Percentiles rank a stretch among this genome's conserved stretches.
Conservation (phyloP, 1,284 basidiomycete genomes). For the Pseudozyma tsukubaensis region DNA sequence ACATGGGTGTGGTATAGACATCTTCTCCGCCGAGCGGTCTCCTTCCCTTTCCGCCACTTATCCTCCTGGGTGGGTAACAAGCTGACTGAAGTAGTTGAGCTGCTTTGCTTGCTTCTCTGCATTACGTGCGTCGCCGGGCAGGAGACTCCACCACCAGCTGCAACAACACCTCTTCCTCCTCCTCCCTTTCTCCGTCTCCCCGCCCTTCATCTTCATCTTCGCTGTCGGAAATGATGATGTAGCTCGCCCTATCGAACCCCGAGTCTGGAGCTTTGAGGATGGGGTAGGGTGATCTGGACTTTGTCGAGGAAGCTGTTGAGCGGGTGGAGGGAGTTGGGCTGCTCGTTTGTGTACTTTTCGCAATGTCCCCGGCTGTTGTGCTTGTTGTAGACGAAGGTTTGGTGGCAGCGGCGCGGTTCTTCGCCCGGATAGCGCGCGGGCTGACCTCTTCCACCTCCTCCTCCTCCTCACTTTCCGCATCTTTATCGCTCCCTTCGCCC, state of each 20-base stretch:
- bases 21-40: too few relatives aligned
- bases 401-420: neutral
- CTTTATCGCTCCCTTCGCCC: neutral
- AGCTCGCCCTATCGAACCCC: slow-evolving; percentile 13
- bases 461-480: neutral
- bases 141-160: slow-evolving; percentile 2
- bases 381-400: neutral
- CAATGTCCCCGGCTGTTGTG: neutral
- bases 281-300: slow-evolving; percentile 5
- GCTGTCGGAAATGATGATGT: slow-evolving; percentile 29
- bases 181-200: neutral
- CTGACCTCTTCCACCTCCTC: slow-evolving; percentile 1
- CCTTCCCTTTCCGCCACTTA: too few relatives aligned
- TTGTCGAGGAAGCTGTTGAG: slow-evolving; percentile 5
- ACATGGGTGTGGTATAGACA: too few relatives aligned
- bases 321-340: slow-evolving; percentile 3
- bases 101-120: too few relatives aligned
- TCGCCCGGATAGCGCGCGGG: neutral
- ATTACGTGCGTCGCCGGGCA: too few relatives aligned
- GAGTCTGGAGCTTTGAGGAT: slow-evolving; percentile 1
- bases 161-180: slow-evolving; percentile 13
- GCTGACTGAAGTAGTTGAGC: neutral
- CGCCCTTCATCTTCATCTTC: slow-evolving; percentile 2
- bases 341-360: neutral
- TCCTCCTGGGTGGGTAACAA: too few relatives aligned